Evolutionary conservation across 305 asterid species (phyloP), one percentile per base, ranked within the genome.

Genomic region (Fraxinus paxiana): DNA sequence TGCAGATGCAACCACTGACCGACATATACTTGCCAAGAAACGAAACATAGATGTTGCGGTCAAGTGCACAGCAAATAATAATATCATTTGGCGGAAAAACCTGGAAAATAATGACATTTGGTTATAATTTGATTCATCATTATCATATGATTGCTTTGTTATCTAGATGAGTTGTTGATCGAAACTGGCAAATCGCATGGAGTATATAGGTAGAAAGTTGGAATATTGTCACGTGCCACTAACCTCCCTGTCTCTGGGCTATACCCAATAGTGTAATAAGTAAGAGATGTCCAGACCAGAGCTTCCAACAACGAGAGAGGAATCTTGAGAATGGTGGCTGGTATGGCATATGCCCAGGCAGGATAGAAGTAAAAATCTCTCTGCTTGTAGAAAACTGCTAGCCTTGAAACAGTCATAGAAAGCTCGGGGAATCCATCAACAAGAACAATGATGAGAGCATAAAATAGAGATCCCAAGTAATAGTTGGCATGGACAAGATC

Each of bases 301-400:
- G 97, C 81, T 82, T 74, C 90, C 81, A 89, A 37, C 78, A 94
- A 2, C 5, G 98, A 94, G 48, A 92, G 77, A 73, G 98, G 98
- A 80, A 90, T 86, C 84, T 90, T 90, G 37, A 91, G 86, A 82
- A 91, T 87, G 43, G 91, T 76, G 35, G 96, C 93, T 33, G 97
- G 98, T 75, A 94, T 82, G 38, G 93, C 88, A 77, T 87, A 91
- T 17, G 98, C 96, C 97, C 98, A 92, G 18, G 98, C 97, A 13
- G 97, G 97, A 84, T 90, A 94, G 70, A 92, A 92, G 85, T 86
- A 81, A 73, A 90, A 81, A 37, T 92, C 94, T 61, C 90, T 87
- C 84, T 94, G 96, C 82, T 90, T 91, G 83, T 90, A 94, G 85
- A 94, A 92, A 87, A 89, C 91, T 13, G 91, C 81, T 30, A 94